Base-by-base conservation (phyloP, 257 asterid genomes). In the Schizonepeta tenuifolia region DNA sequence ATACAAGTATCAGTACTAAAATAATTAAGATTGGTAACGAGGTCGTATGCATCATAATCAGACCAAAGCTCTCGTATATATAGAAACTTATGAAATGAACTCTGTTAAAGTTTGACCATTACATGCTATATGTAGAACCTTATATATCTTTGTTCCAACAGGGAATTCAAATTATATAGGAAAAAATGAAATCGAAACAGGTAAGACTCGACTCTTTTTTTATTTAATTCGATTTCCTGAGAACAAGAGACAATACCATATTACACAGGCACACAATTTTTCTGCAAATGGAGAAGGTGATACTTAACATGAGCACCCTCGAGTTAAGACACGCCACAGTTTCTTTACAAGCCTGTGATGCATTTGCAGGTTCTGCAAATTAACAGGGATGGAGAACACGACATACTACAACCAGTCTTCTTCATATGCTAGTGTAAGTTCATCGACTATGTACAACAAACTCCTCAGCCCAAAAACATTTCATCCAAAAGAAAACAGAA, bases 361-460 rank as follows among this genome's bases (percentile, higher is more conserved):
- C 15, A 26, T 20, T 74, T 40, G 59, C 70, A 26, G 53, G 51
- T 33, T 47, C 71, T 53, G 40, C 77, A 18, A 56, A 14, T 35
- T 20, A 55, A 46, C 14, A 21, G 46, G 12, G 31, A 44, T 12
- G 49, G 70, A 43, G 40, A 63, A 70, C 8, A 40, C 10, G 41
- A 70, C 43, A 26, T 70, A 15, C n/a, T 71, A 47, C 24, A 11
- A 60, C 28, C 6, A 59, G 18, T 49, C 22, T 75, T 67, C 15
- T n/a, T 6, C 54, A 51, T 71, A 74, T 4, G 51, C 61, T 55
- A 18, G 51, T 51, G 44, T 6, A 65, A 54, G 26, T 24, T 69
- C 5, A 69, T 44, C 11, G 7, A 53, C 59, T 22, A 53, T 36
- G 71, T 7, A 66, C 17, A 57, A 24, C 66, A 33, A 28, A 49